Percentiles rank a stretch among this genome's conserved stretches.
These are phyloP conservation scores for Stenogyne calaminthoides DNA, from an alignment of 305 asterid genomes.

Conservation along the genomic window DNA sequence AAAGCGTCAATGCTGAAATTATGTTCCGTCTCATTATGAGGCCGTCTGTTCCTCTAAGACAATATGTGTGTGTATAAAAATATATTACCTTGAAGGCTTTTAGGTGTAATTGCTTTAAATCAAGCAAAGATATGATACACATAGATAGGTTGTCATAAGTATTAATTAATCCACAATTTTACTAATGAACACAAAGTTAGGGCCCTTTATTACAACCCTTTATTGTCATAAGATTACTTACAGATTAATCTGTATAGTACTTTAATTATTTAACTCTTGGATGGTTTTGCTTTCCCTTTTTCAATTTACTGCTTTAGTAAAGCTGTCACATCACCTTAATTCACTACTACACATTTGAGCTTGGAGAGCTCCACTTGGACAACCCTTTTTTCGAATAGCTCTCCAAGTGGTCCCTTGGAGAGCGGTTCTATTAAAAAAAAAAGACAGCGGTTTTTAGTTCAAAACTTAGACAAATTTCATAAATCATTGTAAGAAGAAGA, in stretches of 20 bases:
- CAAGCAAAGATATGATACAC: conserved; percentile 30
- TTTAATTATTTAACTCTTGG: conserved; percentile 3
- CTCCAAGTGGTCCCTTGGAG: too few relatives aligned
- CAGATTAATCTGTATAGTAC: not conserved
- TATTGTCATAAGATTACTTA: not conserved
- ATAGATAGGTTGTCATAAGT: not conserved
- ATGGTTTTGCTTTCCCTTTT: conserved; percentile 23
- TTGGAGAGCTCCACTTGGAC: too few relatives aligned
- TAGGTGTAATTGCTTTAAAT: conserved; percentile 19
- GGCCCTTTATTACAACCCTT: conserved; percentile 29
- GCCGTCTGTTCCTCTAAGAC: too few relatives aligned
- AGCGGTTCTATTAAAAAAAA: too few relatives aligned
- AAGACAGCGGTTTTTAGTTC: too few relatives aligned
- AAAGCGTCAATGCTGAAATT: too few relatives aligned
- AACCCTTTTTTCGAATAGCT: too few relatives aligned
- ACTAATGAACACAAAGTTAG: conserved; percentile 21
- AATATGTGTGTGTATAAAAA: not conserved
- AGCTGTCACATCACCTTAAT: conserved; percentile 4
- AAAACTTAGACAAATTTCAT: too few relatives aligned
- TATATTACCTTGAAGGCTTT: not conserved
- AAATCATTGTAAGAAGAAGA: too few relatives aligned
- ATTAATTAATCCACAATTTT: not conserved
- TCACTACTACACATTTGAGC: too few relatives aligned
- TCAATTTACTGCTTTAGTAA: conserved; percentile 26
- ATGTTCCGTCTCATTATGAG: too few relatives aligned